Conservation (phyloP, 495 filamentous ascomycete species). For the Thozetella sp. region DNA sequence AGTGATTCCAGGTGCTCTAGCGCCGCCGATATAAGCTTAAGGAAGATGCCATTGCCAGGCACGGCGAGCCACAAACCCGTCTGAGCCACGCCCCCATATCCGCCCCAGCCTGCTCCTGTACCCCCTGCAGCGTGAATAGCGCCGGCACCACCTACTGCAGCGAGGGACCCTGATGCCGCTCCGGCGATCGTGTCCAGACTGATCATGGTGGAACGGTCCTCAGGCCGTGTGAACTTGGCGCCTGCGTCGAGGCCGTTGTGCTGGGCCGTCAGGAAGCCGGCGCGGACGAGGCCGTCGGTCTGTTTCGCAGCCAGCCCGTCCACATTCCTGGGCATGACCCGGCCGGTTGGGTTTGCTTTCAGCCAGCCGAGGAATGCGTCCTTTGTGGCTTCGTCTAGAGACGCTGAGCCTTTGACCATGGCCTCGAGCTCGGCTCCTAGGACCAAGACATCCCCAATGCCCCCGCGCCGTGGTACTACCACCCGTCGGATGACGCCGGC, state of each 20-base stretch:
- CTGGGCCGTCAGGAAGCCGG: conserved; percentile 71
- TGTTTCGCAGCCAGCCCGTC: conserved; percentile 51
- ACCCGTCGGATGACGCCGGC: conserved; percentile 65
- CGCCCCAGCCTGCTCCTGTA: conserved; percentile 28
- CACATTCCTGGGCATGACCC: conserved; percentile 52
- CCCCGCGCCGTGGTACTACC: conserved; percentile 65
- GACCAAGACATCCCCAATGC: conserved; percentile 73
- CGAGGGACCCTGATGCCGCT: conserved; percentile 64
- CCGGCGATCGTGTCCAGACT: conserved; percentile 55
- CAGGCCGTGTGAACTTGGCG: conserved; percentile 50
- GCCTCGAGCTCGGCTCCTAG: conserved; percentile 62
- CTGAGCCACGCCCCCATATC: conserved; percentile 17
- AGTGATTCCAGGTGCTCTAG: conserved; percentile 68
- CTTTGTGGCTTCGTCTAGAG: conserved; percentile 52
- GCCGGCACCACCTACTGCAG: conserved; percentile 60
- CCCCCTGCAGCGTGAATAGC: conserved; percentile 58
- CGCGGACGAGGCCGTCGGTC: conserved; percentile 52
- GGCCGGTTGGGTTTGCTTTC: conserved; percentile 51
- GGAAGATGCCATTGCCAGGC: conserved; percentile 72
- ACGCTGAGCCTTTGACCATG: conserved; percentile 45
- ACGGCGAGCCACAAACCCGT: conserved; percentile 63
- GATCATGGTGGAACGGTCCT: conserved; percentile 47
- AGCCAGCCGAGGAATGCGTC: conserved; percentile 61
- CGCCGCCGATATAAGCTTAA: conserved; percentile 68
- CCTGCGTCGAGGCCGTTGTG: conserved; percentile 37